Evolutionary conservation across 2,329 filamentous ascomycete genomes (phyloP), one percentile per base, ranked within the genome.

Genomic region (Aspergillus aculeatus): DNA sequence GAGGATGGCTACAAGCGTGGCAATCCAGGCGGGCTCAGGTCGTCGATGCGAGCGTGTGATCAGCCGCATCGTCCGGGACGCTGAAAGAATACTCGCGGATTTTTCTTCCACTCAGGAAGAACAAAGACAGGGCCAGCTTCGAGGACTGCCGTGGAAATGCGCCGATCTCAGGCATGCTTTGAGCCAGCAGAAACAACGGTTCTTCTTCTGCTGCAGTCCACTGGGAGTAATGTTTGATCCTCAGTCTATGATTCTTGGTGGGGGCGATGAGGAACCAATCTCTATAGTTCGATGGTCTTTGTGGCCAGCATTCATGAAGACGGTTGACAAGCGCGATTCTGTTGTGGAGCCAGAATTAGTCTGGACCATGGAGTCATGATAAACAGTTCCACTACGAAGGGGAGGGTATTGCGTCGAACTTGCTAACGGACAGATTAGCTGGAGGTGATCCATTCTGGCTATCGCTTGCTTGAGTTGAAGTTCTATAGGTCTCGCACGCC

Each of bases 291-390:
- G 47, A 26, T 38, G 49, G 31, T 52, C 41, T 23, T 57, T 62
- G 19, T 62, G 60, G 60, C 60, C 60, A 2, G 60, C 29, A 10
- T 21, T 62, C 3, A n/a, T 32, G 29, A 59, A 51, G 57, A 16
- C 21, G 3, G 16, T 21, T 4, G 10, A 23, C 10, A 21, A 49
- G n/a, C 5, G 14, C 21, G 5, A 11, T 14, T 29, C 6, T 3
- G 6, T 56, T 32, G 23, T 56, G 4, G 56, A 59, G 21, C 16
- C 31, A 21, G 56, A 61, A 16, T 5, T 62, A 21, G 53, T 59
- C 7, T 62, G 60, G 60, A 57, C 49, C 9, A 49, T 44, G 38
- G 38, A 35, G 38, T 44, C 11, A 35, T 35, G 32, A 16, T 16
- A 10, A 35, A 6, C 11, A 16, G 5, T 16, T 16, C 12, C 32